Base-by-base conservation (phyloP, 768 basidiomycete genomes). In the Trametes villosa region DNA sequence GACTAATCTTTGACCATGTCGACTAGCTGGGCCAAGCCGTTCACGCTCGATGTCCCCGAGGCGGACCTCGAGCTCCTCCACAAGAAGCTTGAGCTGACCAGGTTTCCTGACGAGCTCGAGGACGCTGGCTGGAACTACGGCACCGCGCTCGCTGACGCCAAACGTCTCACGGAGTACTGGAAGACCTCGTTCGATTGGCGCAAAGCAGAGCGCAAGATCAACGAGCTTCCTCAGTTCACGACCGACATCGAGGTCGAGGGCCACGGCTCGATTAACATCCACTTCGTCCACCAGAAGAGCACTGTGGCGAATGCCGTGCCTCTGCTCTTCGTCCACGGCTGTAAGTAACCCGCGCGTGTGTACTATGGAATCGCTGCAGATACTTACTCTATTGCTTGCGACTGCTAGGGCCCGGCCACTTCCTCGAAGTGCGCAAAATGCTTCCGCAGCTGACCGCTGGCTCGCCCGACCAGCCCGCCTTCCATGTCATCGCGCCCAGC, bases 251-350 rank as follows among this genome's bases (percentile, higher is more conserved):
- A 75, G 2, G 78, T 86, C 2, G 79, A 79, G 12, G 77, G 74
- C 4, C 79, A 78, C 57, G 83, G 78, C 0, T 67, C 73, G 8
- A 71, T 86, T 42, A 79, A 82, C 60, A 78, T 86, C 9, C 85
- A 88, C 62, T 87, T 84, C 53, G 78, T 86, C 13, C 54, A 56
- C 33, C 54, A 56, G 34, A 46, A 47, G 33, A 56, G 54, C 33
- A 24, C 34, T 13, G 54, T 38, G 24, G 26, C 36, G 36, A 65
- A 73, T n/a, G 85, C 85, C 0, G 81, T 87, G 29, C 85, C 86
- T 1, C 68, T 88, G 20, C 71, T 87, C 31, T 87, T 83, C 61
- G 78, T 86, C 15, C 86, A 87, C 59, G 86, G 86, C 40, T 87
- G 86, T 78, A 57, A 34, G 77, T 72, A 1, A 20, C 41, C 52